phyloP scores from a whole-genome alignment of 116 monocot species.

The Posidonia oceanica region DNA sequence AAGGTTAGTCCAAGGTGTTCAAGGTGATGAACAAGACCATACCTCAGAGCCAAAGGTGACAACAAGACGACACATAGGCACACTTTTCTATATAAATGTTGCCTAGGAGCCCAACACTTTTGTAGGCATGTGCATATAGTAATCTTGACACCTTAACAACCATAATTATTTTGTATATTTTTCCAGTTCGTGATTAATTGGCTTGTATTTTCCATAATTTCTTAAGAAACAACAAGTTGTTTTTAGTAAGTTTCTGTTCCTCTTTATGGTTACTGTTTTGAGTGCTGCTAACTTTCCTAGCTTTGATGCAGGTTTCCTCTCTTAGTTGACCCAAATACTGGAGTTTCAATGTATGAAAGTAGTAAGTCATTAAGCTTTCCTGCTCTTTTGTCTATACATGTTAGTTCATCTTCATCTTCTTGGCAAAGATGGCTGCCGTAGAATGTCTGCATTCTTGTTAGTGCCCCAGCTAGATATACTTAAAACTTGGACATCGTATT shows the following conservation, averaged over 20 bases:
- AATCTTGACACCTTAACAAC: no score
- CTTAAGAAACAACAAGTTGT: neutral
- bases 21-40: no score
- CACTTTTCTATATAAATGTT: no score
- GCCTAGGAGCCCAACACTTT: no score
- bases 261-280: neutral
- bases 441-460: neutral
- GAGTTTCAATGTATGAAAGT: slow-evolving; percentile 77
- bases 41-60: no score
- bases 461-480: neutral
- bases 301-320: slow-evolving; percentile 71
- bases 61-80: no score
- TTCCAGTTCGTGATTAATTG: no score
- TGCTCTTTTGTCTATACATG: neutral
- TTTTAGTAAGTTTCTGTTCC: neutral
- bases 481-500: no score
- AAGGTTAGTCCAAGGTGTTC: no score
- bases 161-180: no score
- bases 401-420: neutral
- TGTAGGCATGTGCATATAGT: no score
- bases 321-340: slow-evolving; percentile 63
- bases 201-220: neutral
- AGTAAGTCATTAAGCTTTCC: slow-evolving; percentile 29
- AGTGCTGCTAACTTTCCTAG: neutral
- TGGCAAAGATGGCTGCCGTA: neutral